Evolutionary conservation across 1,284 basidiomycete species (phyloP).

Genomic region (Sporisorium exsertum): DNA sequence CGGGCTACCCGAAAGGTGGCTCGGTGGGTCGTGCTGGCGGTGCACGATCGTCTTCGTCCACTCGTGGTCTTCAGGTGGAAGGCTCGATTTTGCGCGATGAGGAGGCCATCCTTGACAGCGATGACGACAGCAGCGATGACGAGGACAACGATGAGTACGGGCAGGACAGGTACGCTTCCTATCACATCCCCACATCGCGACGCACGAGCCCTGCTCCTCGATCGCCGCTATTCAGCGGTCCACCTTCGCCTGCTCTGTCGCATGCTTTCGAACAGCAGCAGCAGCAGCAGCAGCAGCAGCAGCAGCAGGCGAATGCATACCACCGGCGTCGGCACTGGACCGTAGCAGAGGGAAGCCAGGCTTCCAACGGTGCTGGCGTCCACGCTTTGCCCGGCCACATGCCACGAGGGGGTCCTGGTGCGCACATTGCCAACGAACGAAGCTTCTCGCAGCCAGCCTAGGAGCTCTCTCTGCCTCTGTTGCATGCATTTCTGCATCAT

Average conservation of each 20-base stretch:
- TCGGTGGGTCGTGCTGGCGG: conserved; percentile 6
- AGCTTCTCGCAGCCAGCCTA: conserved; percentile 31
- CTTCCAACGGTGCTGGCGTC: conserved; percentile 19
- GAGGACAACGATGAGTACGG: conserved; percentile 19
- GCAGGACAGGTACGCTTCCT: conserved; percentile 6
- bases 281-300: too few relatives aligned
- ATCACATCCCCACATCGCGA: conserved; percentile 22
- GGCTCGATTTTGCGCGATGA: conserved; percentile 43
- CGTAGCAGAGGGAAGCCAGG: conserved; percentile 35
- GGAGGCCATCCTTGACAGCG: conserved; percentile 34
- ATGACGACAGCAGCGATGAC: conserved; percentile 30
- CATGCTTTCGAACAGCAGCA: conserved; percentile 14
- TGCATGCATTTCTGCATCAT: conserved; percentile 1
- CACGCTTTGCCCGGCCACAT: conserved; percentile 15
- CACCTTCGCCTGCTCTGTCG: conserved; percentile 19
- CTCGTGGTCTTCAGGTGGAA: conserved; percentile 34
- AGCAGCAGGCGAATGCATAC: conserved; percentile 13
- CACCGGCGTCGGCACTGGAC: conserved; percentile 38
- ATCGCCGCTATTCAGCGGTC: conserved; percentile 10
- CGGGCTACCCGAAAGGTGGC: conserved; percentile 31
- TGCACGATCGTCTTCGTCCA: conserved; percentile 12
- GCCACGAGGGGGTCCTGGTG: background rate
- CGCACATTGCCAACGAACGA: conserved; percentile 10
- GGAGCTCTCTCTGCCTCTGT: background rate
- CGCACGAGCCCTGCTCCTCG: conserved; percentile 17